These are phyloP conservation scores for Epichloe hybrida DNA, from an alignment of 2,329 filamentous ascomycete genomes.

Conservation along the genomic window DNA sequence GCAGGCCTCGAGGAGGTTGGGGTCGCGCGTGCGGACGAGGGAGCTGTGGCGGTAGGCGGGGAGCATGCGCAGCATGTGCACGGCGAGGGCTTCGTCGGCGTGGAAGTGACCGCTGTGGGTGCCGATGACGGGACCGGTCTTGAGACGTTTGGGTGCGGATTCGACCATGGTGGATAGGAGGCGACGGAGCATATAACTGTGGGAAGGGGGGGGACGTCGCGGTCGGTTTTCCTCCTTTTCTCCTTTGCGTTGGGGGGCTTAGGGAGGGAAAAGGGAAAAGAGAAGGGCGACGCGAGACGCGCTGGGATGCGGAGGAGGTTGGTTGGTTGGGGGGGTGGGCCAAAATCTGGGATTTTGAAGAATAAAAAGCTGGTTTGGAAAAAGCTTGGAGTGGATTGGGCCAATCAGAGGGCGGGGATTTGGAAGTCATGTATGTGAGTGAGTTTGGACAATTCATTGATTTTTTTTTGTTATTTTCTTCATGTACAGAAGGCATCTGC, in stretches of 20 bases:
- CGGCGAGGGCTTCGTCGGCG: conserved; percentile 92
- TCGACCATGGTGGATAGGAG: conserved; percentile 34
- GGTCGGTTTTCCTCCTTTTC: too few relatives aligned
- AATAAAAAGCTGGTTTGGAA: background rate
- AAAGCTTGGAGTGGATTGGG: background rate
- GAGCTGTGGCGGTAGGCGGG: conserved; percentile 61
- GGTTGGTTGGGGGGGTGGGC: too few relatives aligned
- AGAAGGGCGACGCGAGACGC: too few relatives aligned
- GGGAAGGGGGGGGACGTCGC: background rate
- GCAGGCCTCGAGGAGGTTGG: conserved; percentile 61
- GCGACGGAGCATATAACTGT: conserved; percentile 19
- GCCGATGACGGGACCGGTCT: conserved; percentile 56
- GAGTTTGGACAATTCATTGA: too few relatives aligned
- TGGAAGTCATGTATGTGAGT: background rate
- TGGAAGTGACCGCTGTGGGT: conserved; percentile 99
- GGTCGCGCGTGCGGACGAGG: conserved; percentile 80
- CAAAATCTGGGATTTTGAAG: too few relatives aligned
- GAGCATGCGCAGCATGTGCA: conserved; percentile 85
- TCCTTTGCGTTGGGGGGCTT: background rate
- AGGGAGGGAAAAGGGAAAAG: background rate
- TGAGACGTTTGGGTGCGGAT: conserved; percentile 68
- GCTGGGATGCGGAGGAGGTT: background rate
- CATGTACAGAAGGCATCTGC: too few relatives aligned
- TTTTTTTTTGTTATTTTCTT: too few relatives aligned
- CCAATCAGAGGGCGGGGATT: background rate